Base-by-base conservation (phyloP, 2,329 filamentous ascomycete genomes). In the Thelonectria olida region DNA sequence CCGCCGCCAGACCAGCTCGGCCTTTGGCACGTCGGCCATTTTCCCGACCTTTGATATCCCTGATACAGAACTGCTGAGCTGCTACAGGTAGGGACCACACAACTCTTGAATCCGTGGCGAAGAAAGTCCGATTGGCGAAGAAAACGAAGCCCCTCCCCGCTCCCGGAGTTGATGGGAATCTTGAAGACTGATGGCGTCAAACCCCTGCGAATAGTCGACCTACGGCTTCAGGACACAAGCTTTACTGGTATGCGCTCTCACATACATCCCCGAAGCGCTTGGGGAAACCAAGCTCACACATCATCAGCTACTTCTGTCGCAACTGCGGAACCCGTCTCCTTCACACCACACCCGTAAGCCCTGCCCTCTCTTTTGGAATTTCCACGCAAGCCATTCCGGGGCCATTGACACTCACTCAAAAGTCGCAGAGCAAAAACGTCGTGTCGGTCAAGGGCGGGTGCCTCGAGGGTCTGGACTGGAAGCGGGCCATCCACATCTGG, bases 11-110 rank as follows among this genome's bases (percentile, higher is more conserved):
- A 87, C 87, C 27, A 81, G 85, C 54, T 88, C 87, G 7, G 88
- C 89, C 1, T 91, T 90, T 75, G 89, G 89, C 25, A 85, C 88
- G 28, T 89, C 87, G 34, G 89, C 89, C 67, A 90, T 91, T 62
- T 92, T 91, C 68, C 89, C 89, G 1, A 80, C 80, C n/a, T 92
- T 92, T 62, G 73, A 79, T 9, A 76, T 91, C 25, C 86, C 88
- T 0, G 74, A 76, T 36, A 76, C 73, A 15, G 79, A 82, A 20
- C 63, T 80, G 47, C 69, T 89, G 65, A 83, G 82, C 58, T 85
- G 83, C 65, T 88, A 88, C 66, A 80, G 78, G 85, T 72, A 62
- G 28, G 28, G n/a, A n/a, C n/a, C n/a, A n/a, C n/a, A n/a, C n/a
- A n/a, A n/a, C n/a, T n/a, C n/a, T n/a, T n/a, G n/a, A n/a, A n/a